Base-by-base conservation (phyloP, 352 stramenopile genomes). In the Globisporangium splendens region DNA sequence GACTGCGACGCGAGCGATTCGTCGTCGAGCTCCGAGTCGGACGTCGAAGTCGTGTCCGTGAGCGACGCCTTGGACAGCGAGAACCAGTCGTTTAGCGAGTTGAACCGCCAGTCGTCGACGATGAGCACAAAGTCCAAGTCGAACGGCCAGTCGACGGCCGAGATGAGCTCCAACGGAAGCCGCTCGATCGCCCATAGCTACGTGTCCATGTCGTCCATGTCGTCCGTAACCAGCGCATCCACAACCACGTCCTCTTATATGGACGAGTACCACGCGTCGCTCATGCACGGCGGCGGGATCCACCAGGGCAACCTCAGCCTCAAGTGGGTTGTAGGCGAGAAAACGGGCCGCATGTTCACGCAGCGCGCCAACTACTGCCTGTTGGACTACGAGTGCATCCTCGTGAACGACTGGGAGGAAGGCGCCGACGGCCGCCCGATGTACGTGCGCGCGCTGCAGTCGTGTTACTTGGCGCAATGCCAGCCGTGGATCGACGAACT, bases 361-460 rank as follows among this genome's bases (percentile, higher is more conserved):
- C 72, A 76, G 54, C 72, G 79, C 14, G 73, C 74, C 20, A 81
- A 87, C 7, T 84, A 82, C 50, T 89, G 78, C 31, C 67, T 90
- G 22, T 49, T 92, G 35, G 83, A 92, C 71, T 92, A 90, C 63
- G 77, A 89, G 51, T 88, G 80, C 35, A 69, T 88, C 20, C 56
- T 92, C 50, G 72, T 90, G 35, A 87, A 88, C 50, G 83, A 92
- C 65, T 92, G 83, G 83, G 75, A 83, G 28, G 77, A 83, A 41
- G 54, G 65, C 48, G 65, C 66, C 1, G 66, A 79, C 44, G 41
- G 59, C 5, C 65, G 65, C 13, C 82, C 75, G 21, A 92, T 92
- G 82, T 88, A 85, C 54, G 76, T 92, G 46, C 79, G 82, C 22
- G 66, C 75, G 20, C 52, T 92, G 53, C 82, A 89, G 59, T 91